Conservation (phyloP, 306 rosid genomes). For the Rosa lucieae region DNA sequence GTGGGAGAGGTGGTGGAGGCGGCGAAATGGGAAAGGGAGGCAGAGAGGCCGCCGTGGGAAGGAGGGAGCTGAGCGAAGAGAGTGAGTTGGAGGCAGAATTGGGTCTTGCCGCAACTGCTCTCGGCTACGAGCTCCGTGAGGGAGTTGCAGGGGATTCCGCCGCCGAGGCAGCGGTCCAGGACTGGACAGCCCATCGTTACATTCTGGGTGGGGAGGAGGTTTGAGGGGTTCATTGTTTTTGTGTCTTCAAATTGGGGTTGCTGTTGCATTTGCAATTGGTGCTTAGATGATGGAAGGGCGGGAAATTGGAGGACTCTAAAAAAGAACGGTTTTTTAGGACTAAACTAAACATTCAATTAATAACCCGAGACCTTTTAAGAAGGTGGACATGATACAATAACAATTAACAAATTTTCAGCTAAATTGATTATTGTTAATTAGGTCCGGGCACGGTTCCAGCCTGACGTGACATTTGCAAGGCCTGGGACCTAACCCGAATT, state of each 20-base stretch:
- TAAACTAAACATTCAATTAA: no score
- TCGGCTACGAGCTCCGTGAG: constrained; percentile 79
- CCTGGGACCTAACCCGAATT: no score
- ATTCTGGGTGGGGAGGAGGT: constrained; percentile 41
- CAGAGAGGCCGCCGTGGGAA: constrained; percentile 72
- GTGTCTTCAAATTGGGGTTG: not conserved
- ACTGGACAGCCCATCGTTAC: constrained; percentile 65
- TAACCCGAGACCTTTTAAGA: no score
- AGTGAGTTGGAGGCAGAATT: constrained; percentile 79
- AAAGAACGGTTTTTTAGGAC: no score
- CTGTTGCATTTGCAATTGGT: not conserved
- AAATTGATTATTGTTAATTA: no score
- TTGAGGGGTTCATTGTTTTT: constrained; percentile 41
- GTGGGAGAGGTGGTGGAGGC: constrained; percentile 64
- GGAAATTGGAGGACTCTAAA: not conserved
- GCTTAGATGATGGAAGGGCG: not conserved
- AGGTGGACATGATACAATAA: no score
- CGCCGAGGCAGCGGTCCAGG: constrained; percentile 57
- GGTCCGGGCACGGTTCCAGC: no score
- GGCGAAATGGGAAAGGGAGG: constrained; percentile 76
- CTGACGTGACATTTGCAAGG: no score
- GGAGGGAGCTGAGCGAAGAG: constrained; percentile 78
- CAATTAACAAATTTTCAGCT: no score
- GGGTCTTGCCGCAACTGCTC: constrained; percentile 84
- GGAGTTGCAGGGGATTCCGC: constrained; percentile 81